Conservation (phyloP, 176 grass and related monocot genomes). For the Carex myosuroides region DNA sequence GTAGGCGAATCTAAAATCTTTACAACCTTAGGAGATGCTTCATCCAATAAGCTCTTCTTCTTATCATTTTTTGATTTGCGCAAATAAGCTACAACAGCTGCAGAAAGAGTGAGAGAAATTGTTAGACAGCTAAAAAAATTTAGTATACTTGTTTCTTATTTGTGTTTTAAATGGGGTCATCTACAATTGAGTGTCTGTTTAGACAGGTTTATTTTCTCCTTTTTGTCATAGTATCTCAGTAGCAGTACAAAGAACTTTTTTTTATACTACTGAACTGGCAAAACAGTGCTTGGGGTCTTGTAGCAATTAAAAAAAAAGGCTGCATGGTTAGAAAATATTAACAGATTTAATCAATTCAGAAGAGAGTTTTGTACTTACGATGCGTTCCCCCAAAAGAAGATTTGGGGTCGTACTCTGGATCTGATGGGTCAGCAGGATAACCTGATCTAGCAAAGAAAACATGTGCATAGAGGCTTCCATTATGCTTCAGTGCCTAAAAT, state of each 20-base stretch:
- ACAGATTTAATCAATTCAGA: neutral
- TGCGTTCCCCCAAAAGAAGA: conserved; percentile 78
- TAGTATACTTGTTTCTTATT: neutral
- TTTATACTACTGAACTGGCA: neutral
- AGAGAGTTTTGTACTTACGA: conserved; percentile 37
- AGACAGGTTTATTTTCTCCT: neutral
- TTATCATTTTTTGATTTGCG: conserved; percentile 90
- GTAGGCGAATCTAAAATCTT: neutral
- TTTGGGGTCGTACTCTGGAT: conserved; percentile 85
- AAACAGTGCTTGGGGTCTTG: neutral
- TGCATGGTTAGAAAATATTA: neutral
- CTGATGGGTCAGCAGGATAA: conserved; percentile 90
- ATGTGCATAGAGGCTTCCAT: conserved; percentile 93
- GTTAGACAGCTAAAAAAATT: neutral
- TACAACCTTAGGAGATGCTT: conserved; percentile 40
- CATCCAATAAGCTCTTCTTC: conserved; percentile 88
- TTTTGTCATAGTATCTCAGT: neutral
- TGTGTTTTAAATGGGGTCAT: neutral
- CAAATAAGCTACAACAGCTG: conserved; percentile 77
- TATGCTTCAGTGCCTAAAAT: conserved; percentile 75
- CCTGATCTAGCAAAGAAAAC: conserved; percentile 93
- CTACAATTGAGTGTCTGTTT: neutral
- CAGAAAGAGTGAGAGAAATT: conserved; percentile 20
- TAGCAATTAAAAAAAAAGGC: neutral
- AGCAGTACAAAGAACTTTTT: neutral